phyloP scores from a whole-genome alignment of 2,329 filamentous ascomycete species.

The Xylariaceae sp. region DNA sequence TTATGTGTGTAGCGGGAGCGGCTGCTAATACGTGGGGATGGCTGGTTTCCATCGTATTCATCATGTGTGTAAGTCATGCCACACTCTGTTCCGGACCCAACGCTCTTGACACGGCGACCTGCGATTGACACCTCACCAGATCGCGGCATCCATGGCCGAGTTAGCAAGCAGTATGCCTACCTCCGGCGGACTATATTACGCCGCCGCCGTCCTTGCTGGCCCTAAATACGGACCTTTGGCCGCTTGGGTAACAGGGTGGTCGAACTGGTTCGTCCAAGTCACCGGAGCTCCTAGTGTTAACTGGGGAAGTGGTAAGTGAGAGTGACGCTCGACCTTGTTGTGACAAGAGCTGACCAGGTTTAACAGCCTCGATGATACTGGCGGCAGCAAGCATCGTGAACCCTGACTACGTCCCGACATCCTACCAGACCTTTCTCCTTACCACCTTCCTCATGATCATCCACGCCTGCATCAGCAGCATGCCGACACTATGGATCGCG shows the following conservation, averaged over 20 bases:
- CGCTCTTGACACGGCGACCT: neutral
- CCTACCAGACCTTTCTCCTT: constrained; percentile 64
- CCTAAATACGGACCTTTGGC: constrained; percentile 32
- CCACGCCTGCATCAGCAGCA: constrained; percentile 60
- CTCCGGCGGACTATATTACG: constrained; percentile 68
- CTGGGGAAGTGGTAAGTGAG: constrained; percentile 30
- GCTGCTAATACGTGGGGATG: constrained; percentile 70
- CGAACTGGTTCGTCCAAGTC: constrained; percentile 33
- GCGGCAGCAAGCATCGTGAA: constrained; percentile 64
- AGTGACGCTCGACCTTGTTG: neutral
- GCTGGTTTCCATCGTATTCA: constrained; percentile 66
- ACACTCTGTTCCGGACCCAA: neutral
- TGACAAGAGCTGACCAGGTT: neutral
- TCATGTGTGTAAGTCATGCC: constrained; percentile 51
- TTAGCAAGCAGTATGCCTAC: constrained; percentile 70
- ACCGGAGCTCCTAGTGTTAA: constrained; percentile 32
- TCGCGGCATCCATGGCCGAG: constrained; percentile 63
- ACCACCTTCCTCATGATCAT: constrained; percentile 62
- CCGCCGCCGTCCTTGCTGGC: constrained; percentile 60
- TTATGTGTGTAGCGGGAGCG: constrained; percentile 27
- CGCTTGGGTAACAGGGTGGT: constrained; percentile 33
- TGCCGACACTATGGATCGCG: constrained; percentile 67
- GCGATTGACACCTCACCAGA: constrained; percentile 18
- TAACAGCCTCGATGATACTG: constrained; percentile 59
- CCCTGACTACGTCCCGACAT: constrained; percentile 57